A percentile compares a stretch with the other conserved stretches of the same genome.
Evolutionary conservation across 140 eudicot species (phyloP).

Genomic region (Ambrosia hybrid): DNA sequence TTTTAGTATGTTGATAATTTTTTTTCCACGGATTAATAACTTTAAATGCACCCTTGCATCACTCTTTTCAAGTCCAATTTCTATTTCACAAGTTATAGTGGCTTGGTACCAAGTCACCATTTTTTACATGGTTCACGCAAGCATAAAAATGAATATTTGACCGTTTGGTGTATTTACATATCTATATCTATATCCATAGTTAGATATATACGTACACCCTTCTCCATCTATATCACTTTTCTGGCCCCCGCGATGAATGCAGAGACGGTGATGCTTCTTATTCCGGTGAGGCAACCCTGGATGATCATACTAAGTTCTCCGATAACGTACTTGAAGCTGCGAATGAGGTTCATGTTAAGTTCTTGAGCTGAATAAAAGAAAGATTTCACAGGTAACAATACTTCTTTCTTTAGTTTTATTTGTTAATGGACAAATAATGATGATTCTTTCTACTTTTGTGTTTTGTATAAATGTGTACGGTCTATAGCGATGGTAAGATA

Average conservation of each 20-base stretch:
- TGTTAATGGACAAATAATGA: background rate
- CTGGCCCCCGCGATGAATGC: background rate
- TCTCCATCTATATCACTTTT: background rate
- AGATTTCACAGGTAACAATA: background rate
- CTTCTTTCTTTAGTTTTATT: background rate
- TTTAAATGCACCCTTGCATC: too few relatives aligned
- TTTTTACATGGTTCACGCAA: background rate
- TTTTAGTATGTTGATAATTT: too few relatives aligned
- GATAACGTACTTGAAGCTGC: background rate
- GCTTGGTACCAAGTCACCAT: background rate
- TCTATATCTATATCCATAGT: background rate
- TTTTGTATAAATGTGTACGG: too few relatives aligned
- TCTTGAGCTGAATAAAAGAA: conserved; percentile 7
- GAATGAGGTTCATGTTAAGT: background rate
- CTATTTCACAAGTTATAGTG: background rate
- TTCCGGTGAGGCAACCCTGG: background rate
- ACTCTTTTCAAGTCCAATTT: background rate
- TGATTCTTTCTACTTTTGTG: too few relatives aligned
- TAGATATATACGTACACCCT: too few relatives aligned
- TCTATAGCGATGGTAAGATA: too few relatives aligned
- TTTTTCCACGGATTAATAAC: too few relatives aligned
- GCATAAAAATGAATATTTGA: background rate
- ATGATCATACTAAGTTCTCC: background rate
- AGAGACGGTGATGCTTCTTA: background rate
- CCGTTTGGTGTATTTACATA: background rate